Base-by-base conservation (phyloP, 148 eudicot genomes). In the Vaccinium vitisidaea region DNA sequence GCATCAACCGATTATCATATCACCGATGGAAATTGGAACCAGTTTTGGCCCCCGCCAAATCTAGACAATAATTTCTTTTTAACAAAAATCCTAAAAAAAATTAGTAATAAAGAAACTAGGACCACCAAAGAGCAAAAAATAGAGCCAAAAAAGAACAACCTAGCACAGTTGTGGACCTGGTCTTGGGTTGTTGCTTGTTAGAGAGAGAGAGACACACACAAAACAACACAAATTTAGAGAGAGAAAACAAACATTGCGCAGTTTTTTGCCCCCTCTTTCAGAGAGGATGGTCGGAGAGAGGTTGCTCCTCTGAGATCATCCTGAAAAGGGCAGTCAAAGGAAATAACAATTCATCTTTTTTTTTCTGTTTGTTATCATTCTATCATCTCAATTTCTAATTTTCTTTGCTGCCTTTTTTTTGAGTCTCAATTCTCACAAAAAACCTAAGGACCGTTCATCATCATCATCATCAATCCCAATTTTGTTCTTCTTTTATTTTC, bases 281-380 rank as follows among this genome's bases (percentile, higher is more conserved):
- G 94, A 86, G 54, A 81, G 84, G 89, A 81, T 87, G 90, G 87
- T 89, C 87, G 84, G 86, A 82, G 85, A 86, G 92, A 90, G 90
- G 85, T 56, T 84, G 77, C 82, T 79, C 86, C 90, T 88, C 92
- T 90, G 90, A 91, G 90, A 90, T 91, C 93, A 91, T 88, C 88
- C 88, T 86, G 83, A 86, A 89, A 86, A 89, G 88, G 90, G 89
- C 85, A 84, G 86, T 75, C 86, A 87, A 65, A 87, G 83, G 75
- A 54, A 76, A n/a, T 39, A 48, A 11, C 6, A 69, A 13, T 48
- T 16, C 23, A 6, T 13, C 21, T 58, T 48, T 23, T 48, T 63
- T 36, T 36, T 73, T 4, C 1, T 67, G 13, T 18, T 65, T 74
- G 16, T 30, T 25, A 4, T 27, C 23, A 23, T 15, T 80, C 63